phyloP scores from a whole-genome alignment of 2,329 filamentous ascomycete species.

The Trichoderma afroharzianum region DNA sequence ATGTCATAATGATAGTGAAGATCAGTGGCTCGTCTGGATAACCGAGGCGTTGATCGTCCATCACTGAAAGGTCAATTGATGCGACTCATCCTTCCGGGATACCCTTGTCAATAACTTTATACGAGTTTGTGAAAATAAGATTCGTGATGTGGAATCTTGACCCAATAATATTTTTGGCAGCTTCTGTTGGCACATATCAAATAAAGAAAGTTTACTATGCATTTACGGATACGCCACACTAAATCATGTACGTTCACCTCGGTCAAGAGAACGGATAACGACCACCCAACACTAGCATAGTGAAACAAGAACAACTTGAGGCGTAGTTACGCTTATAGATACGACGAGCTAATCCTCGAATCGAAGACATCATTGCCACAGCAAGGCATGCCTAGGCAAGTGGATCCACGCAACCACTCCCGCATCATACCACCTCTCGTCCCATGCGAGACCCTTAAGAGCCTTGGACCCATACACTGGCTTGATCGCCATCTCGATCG shows the following conservation, averaged over 20 bases:
- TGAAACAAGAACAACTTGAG: background rate
- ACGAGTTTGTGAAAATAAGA: background rate
- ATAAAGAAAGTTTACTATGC: background rate
- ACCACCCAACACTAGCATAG: background rate
- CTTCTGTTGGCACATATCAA: background rate
- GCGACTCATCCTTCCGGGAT: background rate
- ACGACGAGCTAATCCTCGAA: background rate
- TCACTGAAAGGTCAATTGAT: background rate
- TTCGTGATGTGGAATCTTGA: background rate
- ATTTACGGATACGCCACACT: background rate
- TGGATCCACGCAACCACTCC: background rate
- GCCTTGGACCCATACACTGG: background rate
- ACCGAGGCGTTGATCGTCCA: background rate
- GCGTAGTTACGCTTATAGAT: background rate
- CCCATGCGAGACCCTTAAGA: constrained; percentile 1
- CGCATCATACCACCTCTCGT: constrained; percentile 5
- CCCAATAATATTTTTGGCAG: background rate
- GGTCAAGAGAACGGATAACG: background rate
- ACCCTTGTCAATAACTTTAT: background rate
- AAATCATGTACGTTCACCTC: background rate
- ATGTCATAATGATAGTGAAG: background rate
- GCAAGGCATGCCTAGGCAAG: background rate
- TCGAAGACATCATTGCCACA: background rate
- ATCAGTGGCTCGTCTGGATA: background rate
- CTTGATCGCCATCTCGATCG: background rate